phyloP scores from a whole-genome alignment of 2,329 filamentous ascomycete species.

The Fusarium armeniacum region DNA sequence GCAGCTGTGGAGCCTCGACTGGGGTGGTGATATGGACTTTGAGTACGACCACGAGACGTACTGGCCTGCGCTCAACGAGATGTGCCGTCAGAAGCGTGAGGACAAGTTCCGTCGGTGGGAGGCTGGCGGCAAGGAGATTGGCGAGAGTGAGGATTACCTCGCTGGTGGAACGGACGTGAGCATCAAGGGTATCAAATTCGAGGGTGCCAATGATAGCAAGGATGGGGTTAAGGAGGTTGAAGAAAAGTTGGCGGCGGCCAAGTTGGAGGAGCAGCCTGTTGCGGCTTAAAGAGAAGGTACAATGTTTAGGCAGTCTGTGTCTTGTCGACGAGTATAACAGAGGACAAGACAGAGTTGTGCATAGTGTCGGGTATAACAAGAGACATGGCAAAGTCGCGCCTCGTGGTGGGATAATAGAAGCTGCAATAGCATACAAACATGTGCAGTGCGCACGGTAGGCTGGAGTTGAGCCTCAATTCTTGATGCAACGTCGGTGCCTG shows the following conservation, averaged over 20 bases:
- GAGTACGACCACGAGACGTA: slow-evolving; percentile 90
- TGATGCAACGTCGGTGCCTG: neutral
- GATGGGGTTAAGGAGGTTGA: slow-evolving; percentile 44
- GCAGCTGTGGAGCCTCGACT: slow-evolving; percentile 84
- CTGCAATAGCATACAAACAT: neutral
- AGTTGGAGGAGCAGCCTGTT: slow-evolving; percentile 48
- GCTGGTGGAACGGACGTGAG: slow-evolving; percentile 68
- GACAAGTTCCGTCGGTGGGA: slow-evolving; percentile 80
- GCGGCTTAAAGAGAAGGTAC: slow-evolving; percentile 19
- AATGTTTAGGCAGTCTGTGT: neutral
- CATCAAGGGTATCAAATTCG: slow-evolving; percentile 53
- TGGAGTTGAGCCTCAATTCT: slow-evolving; percentile 3
- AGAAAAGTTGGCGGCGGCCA: slow-evolving; percentile 50
- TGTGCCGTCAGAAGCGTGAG: slow-evolving; percentile 76
- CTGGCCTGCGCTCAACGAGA: slow-evolving; percentile 85
- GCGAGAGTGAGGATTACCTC: slow-evolving; percentile 91
- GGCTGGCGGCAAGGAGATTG: slow-evolving; percentile 82
- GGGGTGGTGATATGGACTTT: slow-evolving; percentile 85
- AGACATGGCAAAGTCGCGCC: neutral
- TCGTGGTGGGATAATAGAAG: neutral
- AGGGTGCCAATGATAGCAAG: slow-evolving; percentile 21
- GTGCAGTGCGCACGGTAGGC: neutral
- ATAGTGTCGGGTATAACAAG: neutral
- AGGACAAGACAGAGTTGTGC: neutral
- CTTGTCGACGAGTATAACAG: neutral